Evolutionary conservation across 495 filamentous ascomycete genomes (phyloP), one percentile per base, ranked within the genome.

Genomic region (Annulohypoxylon nitens): DNA sequence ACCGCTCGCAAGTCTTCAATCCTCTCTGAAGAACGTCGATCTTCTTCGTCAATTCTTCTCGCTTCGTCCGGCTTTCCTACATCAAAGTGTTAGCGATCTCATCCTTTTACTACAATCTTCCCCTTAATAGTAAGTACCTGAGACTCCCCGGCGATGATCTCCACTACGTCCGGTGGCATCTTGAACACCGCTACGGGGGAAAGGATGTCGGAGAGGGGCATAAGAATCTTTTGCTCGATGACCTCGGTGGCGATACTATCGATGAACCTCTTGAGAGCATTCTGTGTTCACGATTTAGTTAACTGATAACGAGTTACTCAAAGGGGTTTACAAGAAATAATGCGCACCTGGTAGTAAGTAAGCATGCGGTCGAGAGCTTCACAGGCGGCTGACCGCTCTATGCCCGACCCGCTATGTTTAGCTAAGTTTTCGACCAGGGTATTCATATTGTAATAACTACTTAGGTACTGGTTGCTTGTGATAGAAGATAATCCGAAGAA

Each of bases 191-290:
- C 67, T 2, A 75, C 68, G 8, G 75, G 75, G 4, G 75, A 76
- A 54, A 78, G 84, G 37, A 89, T 81, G 0, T 76, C 71, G 4
- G 82, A 67, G 11, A 89, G 76, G 8, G 73, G 69, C 16, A 68
- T 70, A n/a, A 92, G 78, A 43, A 92, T 82, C 74, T 87, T 88
- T 30, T 83, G 81, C 59, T 92, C 90, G 36, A 90, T 86, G 3
- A 85, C 90, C 43, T 90, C 81, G 4, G 83, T 84, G 14, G 86
- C 82, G 26, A 92, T 69, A 48, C 91, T 88, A 41, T 93, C 88
- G n/a, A 90, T 78, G 74, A 93, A 90, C 0, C 82, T 84, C 68
- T 86, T 83, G 60, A 90, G 75, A 0, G 90, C 86, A 71, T 92
- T 86, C 90, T 91, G 59, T 33, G 26, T 51, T 26, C 63, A 10